Base-by-base conservation (phyloP, 352 stramenopile genomes). In the Globisporangium spiculum region DNA sequence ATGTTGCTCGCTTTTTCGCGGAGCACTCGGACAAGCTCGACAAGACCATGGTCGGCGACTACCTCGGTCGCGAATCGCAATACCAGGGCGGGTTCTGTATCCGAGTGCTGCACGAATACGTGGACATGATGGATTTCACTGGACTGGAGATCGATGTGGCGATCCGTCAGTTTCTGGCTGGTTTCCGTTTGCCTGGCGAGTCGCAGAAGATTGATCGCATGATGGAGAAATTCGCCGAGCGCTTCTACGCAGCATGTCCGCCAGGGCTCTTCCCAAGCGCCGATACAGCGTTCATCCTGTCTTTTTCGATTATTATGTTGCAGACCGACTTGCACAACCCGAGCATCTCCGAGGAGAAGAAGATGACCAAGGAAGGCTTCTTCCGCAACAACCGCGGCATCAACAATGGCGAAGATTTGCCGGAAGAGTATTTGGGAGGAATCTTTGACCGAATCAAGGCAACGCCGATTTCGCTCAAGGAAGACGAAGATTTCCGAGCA, bases 201-300 rank as follows among this genome's bases (percentile, higher is more conserved):
- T 98, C 98, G 0, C 98, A 99, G 75, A 99, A 99, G 80, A 99
- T 99, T 78, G 98, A 99, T 82, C 96, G 98, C 36, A 99, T 99
- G 71, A 99, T 99, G 97, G 98, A 99, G 73, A 99, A 99, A 70
- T 99, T 99, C 79, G 97, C 98, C 1, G 97, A 99, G 75, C 85
- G 84, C 1, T 95, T 81, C 59, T 89, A 88, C 41, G 85, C 97
- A 76, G 53, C 75, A 67, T 79, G 88, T 88, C 66, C 81, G 3
- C 75, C 81, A 5, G 84, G 80, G 6, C 74, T 99, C 1, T 99
- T 99, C 73, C 85, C 93, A 16, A 98, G 89, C 36, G 95, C 96
- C 16, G 98, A 99, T 74, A 98, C 96, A 4, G 98, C 97, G 2
- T 99, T 99, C 71, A 99, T 99, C 72, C 75, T 99, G 38, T 95